These are phyloP conservation scores for Pyrus pyrifolia DNA, from an alignment of 306 rosid genomes.

Conservation along the genomic window DNA sequence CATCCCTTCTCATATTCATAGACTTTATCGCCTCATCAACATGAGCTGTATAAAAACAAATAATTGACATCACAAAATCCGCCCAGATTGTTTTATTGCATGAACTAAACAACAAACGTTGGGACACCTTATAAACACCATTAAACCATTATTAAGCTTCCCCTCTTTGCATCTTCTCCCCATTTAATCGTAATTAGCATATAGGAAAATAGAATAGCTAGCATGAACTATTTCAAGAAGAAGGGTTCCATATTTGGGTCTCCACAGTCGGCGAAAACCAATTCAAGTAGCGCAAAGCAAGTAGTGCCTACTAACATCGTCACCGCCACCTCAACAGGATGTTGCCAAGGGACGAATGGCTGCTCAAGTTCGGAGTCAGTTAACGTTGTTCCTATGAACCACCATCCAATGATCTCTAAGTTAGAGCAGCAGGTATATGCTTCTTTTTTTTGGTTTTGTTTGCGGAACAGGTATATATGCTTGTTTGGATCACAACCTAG, in stretches of 20 bases:
- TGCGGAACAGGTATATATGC: background rate
- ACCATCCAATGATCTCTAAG: conserved; percentile 5
- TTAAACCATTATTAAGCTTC: background rate
- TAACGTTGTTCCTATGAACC: conserved; percentile 11
- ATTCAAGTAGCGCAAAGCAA: background rate
- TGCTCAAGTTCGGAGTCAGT: conserved; percentile 37
- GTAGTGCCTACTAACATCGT: background rate
- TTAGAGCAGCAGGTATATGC: conserved; percentile 41
- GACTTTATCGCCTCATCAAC: conserved; percentile 12
- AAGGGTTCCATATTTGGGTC: background rate
- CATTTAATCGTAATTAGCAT: background rate
- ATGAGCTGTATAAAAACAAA: background rate
- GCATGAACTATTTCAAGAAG: background rate
- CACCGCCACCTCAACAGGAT: conserved; percentile 12
- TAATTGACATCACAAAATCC: conserved; percentile 20
- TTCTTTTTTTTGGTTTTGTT: too few relatives aligned
- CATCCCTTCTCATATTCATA: background rate
- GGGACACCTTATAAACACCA: background rate
- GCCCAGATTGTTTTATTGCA: conserved; percentile 28
- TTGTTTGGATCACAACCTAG: background rate
- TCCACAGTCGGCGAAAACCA: background rate
- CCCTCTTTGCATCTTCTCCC: background rate
- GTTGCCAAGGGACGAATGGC: conserved; percentile 34
- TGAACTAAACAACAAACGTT: conserved; percentile 1
- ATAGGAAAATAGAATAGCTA: background rate